A percentile compares a stretch with the other conserved stretches of the same genome.
phyloP scores from a whole-genome alignment of 305 asterid species.

The Fraxinus floribunda region DNA sequence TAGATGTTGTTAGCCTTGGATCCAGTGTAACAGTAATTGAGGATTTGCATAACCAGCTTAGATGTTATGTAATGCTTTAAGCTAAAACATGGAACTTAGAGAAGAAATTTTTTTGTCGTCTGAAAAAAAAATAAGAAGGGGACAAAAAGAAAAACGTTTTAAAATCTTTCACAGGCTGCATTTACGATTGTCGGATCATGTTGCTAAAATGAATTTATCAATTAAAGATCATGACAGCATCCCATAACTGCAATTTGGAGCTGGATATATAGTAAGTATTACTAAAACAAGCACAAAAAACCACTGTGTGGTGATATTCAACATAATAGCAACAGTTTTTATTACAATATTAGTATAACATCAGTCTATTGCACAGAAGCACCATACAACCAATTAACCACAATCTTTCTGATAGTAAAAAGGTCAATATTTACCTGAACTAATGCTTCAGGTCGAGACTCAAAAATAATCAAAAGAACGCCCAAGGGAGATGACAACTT shows the following conservation, averaged over 20 bases:
- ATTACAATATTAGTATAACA: background rate
- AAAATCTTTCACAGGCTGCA: background rate
- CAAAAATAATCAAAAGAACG: slow-evolving; percentile 86
- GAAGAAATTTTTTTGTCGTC: background rate
- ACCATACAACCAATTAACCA: slow-evolving; percentile 10
- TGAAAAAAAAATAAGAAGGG: background rate
- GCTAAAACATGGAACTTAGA: background rate
- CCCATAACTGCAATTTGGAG: background rate
- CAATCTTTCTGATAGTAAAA: slow-evolving; percentile 1
- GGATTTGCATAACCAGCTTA: background rate
- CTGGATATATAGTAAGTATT: background rate
- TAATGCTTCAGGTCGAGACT: slow-evolving; percentile 96
- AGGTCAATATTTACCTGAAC: slow-evolving; percentile 62
- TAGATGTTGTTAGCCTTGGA: background rate
- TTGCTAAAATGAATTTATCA: background rate
- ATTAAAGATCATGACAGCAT: background rate
- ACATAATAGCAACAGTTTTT: background rate
- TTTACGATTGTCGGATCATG: background rate
- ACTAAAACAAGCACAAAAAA: background rate
- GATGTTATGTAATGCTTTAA: background rate
- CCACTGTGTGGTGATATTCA: background rate
- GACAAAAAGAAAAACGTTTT: background rate
- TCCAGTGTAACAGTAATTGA: background rate
- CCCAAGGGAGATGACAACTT: slow-evolving; percentile 89
- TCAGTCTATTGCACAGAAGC: background rate